Evolutionary conservation across 768 basidiomycete genomes (phyloP).

Genomic region (Hypsizygus marmoreus): DNA sequence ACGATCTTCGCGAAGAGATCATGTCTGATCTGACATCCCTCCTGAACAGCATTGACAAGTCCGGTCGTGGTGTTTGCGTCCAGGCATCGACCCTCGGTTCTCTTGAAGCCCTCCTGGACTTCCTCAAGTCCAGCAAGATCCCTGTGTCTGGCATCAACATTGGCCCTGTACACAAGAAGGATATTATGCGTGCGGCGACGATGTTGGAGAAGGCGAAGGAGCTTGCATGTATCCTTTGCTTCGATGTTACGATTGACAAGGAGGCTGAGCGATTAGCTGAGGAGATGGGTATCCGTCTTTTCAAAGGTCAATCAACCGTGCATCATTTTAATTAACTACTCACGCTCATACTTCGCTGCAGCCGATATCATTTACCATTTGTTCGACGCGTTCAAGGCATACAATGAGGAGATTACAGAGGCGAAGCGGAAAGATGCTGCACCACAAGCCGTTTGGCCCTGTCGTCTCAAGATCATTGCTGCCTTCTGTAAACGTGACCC

Average conservation of each 20-base stretch:
- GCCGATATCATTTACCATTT: conserved; percentile 99
- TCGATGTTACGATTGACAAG: conserved; percentile 93
- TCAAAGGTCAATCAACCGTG: conserved; percentile 66
- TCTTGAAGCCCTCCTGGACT: conserved; percentile 93
- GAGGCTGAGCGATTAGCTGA: conserved; percentile 91
- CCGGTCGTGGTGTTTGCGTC: conserved; percentile 95
- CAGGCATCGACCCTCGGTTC: conserved; percentile 98
- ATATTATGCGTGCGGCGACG: conserved; percentile 87
- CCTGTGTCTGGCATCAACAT: conserved; percentile 98
- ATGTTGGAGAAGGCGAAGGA: conserved; percentile 98
- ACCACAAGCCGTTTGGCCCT: conserved; percentile 96
- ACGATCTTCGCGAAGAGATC: conserved; percentile 90
- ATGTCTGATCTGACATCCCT: conserved; percentile 94
- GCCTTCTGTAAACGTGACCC: conserved; percentile 97
- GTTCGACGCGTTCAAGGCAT: conserved; percentile 94
- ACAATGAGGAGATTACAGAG: conserved; percentile 89
- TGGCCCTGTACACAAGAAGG: conserved; percentile 94
- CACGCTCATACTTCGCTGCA: conserved; percentile 30
- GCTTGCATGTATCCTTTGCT: conserved; percentile 92
- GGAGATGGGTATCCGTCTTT: conserved; percentile 91
- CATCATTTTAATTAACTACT: not conserved
- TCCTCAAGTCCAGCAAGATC: conserved; percentile 93
- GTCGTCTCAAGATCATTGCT: conserved; percentile 89
- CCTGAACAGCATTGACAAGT: conserved; percentile 89
- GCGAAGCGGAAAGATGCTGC: conserved; percentile 92